phyloP scores from a whole-genome alignment of 2,329 filamentous ascomycete genomes.

The Scortechinia acanthostroma region DNA sequence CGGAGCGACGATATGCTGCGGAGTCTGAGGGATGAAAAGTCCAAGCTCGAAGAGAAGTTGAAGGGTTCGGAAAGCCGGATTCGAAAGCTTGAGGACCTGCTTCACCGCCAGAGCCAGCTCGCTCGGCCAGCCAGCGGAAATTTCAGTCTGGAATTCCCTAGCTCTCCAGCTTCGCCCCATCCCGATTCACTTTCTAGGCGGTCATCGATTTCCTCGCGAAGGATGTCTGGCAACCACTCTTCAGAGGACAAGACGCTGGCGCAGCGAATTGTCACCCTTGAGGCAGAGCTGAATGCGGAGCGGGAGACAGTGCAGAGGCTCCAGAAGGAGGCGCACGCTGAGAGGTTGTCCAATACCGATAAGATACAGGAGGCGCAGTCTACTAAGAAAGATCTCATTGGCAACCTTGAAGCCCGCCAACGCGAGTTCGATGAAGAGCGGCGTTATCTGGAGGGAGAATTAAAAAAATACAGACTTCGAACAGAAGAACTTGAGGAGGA shows the following conservation, averaged over 20 bases:
- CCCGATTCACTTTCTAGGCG: conserved; percentile 10
- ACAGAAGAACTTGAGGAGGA: conserved; percentile 37
- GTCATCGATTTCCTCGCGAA: not conserved
- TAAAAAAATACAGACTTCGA: not conserved
- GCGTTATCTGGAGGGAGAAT: conserved; percentile 32
- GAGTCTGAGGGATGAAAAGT: conserved; percentile 54
- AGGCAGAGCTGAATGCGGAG: conserved; percentile 13
- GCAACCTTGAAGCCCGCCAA: conserved; percentile 66
- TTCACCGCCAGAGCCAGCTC: conserved; percentile 47
- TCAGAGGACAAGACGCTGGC: not conserved
- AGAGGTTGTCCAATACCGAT: conserved; percentile 27
- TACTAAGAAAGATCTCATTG: conserved; percentile 66
- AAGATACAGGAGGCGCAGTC: conserved; percentile 61
- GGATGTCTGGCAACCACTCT: not conserved
- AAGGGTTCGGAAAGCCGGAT: conserved; percentile 58
- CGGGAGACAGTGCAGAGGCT: conserved; percentile 36
- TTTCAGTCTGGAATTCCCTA: conserved; percentile 4
- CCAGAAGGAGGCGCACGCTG: not conserved
- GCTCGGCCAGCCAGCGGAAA: not conserved
- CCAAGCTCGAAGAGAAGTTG: conserved; percentile 40
- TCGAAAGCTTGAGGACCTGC: conserved; percentile 63
- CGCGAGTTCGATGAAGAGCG: conserved; percentile 64
- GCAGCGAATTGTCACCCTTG: conserved; percentile 4
- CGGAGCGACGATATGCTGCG: conserved; percentile 53
- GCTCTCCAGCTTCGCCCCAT: conserved; percentile 14